Evolutionary conservation across 768 basidiomycete genomes (phyloP).

Genomic region (Russula compacta): DNA sequence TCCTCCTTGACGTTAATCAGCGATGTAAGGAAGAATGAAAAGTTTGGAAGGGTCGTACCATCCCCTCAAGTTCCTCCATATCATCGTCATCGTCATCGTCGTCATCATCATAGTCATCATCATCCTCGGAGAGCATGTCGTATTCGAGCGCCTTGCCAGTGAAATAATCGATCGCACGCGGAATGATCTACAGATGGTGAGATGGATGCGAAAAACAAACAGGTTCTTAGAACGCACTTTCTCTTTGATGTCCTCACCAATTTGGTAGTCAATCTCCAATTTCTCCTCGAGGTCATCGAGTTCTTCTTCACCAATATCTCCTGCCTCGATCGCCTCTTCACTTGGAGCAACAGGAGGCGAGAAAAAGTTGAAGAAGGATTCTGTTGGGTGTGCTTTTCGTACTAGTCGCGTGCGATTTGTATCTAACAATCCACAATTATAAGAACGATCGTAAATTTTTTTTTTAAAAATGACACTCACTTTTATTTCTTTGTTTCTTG

Average conservation of each 20-base stretch:
- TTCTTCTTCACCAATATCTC: conserved; percentile 74
- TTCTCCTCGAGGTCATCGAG: conserved; percentile 88
- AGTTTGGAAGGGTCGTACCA: conserved; percentile 31
- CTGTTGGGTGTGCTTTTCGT: conserved; percentile 79
- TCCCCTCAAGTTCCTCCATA: conserved; percentile 22
- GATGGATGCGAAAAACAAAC: neutral
- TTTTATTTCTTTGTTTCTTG: conserved; percentile 99
- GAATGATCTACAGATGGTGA: conserved; percentile 58
- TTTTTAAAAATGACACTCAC: conserved; percentile 32
- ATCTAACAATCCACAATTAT: conserved; percentile 33
- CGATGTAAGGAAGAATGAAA: neutral
- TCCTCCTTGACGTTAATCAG: conserved; percentile 34
- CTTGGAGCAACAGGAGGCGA: conserved; percentile 65
- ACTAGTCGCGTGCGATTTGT: conserved; percentile 78
- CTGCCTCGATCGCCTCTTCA: conserved; percentile 56
- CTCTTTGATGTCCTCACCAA: conserved; percentile 97
- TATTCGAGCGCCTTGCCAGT: conserved; percentile 92
- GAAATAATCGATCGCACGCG: conserved; percentile 94
- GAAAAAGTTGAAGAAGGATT: conserved; percentile 99
- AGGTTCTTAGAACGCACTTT: conserved; percentile 44
- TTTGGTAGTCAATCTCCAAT: conserved; percentile 94
- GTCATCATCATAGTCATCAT: conserved; percentile 41
- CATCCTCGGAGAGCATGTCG: conserved; percentile 38
- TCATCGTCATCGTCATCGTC: conserved; percentile 51
- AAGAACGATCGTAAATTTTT: neutral